phyloP scores from a whole-genome alignment of 2,329 filamentous ascomycete species.

The Colletotrichum sp. region DNA sequence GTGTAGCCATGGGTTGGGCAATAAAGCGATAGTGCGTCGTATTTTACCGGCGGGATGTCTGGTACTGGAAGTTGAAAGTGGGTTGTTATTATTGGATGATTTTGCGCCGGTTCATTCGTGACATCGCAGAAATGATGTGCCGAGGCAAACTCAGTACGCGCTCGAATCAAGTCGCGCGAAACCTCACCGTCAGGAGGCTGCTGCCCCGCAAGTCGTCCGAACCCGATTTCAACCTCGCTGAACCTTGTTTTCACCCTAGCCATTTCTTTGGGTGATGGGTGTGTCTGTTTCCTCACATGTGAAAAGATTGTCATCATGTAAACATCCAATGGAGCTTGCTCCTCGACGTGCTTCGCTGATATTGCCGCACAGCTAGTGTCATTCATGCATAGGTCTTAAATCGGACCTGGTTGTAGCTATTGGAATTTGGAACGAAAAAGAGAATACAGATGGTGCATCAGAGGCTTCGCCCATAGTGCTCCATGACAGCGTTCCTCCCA shows the following conservation, averaged over 20 bases:
- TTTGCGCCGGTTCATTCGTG: background rate
- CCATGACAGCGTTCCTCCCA: background rate
- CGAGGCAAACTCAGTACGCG: background rate
- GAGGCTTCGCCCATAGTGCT: background rate
- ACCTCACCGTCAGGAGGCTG: background rate
- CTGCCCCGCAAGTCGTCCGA: background rate
- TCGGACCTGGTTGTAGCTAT: background rate
- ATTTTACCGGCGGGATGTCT: background rate
- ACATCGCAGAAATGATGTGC: conserved; percentile 7
- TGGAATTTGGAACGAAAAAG: background rate
- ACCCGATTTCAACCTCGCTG: background rate
- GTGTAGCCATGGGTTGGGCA: background rate
- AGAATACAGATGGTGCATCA: background rate
- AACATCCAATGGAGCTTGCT: background rate
- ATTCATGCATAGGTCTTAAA: background rate
- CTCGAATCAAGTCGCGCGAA: conserved; percentile 2
- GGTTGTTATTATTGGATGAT: background rate
- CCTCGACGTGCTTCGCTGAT: background rate
- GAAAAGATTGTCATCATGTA: background rate
- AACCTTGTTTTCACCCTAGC: background rate
- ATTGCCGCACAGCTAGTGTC: background rate
- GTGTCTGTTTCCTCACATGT: background rate
- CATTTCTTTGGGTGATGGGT: background rate
- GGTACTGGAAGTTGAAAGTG: background rate
- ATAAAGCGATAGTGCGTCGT: background rate